These are phyloP conservation scores for Cryptosporidium viatorum DNA, from an alignment of 169 alveolate species.

Conservation along the genomic window DNA sequence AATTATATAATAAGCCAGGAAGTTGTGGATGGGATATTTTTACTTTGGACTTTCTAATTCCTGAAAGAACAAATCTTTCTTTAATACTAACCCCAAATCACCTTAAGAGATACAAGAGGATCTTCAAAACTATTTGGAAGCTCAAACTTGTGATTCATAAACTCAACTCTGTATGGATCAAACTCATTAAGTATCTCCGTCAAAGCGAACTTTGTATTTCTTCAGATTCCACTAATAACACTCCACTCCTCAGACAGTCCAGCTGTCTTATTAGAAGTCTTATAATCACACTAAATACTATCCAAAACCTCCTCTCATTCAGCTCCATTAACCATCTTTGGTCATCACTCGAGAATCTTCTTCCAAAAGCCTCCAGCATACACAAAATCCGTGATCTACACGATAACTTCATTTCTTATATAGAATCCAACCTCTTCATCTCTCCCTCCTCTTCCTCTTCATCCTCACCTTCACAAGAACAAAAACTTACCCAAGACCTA, in stretches of 20 bases:
- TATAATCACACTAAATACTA: conserved; percentile 5
- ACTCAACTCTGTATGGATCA: conserved; percentile 20
- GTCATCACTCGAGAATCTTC: not conserved
- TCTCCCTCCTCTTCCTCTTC: not conserved
- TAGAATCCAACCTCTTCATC: conserved; percentile 49
- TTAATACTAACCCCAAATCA: not conserved
- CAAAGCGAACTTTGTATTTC: not conserved
- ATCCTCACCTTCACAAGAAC: conserved; percentile 1
- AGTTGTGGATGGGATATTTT: conserved; percentile 87
- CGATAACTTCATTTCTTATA: not conserved
- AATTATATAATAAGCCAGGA: conserved; percentile 75
- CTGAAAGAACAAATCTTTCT: conserved; percentile 2
- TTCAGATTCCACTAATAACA: not conserved
- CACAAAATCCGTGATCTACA: conserved; percentile 7
- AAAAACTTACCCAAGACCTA: not conserved
- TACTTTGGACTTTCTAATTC: conserved; percentile 81
- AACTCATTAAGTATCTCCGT: conserved; percentile 13
- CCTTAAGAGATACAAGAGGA: conserved; percentile 2
- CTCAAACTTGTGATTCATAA: not conserved
- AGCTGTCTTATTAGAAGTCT: conserved; percentile 32
- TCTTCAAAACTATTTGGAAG: conserved; percentile 36
- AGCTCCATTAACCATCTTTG: conserved; percentile 33
- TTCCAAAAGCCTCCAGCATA: not conserved
- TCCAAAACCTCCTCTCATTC: conserved; percentile 12
- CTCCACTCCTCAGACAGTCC: conserved; percentile 11